Base-by-base conservation (phyloP, 305 asterid genomes). In the Fraxinus albicans region DNA sequence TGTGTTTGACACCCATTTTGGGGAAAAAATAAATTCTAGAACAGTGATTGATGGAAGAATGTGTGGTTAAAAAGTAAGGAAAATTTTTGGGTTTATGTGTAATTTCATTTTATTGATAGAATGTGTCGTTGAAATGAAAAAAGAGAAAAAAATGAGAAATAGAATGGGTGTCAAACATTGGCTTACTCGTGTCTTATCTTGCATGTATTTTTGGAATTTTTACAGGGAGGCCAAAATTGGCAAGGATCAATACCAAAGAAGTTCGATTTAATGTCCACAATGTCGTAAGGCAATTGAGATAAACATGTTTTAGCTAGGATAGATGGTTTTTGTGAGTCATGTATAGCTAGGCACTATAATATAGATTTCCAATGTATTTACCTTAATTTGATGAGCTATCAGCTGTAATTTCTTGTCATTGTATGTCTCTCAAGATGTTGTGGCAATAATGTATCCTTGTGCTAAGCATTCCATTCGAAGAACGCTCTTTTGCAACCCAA, bases 151-250 rank as follows among this genome's bases (percentile, higher is more conserved):
- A 33, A 33, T 33, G 36, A 33, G 6, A 33, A 33, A 33, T 33
- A 33, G 36, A 33, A 33, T 33, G 36, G 36, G 36, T 33, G 6
- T 33, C 36, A 33, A 33, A 33, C 36, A 33, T 3, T 3, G 36
- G 36, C 36, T 33, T 67, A 27, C 74, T 25, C 7, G 4, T 27
- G 74, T 67, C n/a, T 70, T 33, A 69, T 55, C 74, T 70, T 53
- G 50, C 50, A 77, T 79, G 35, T 13, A 38, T 40, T 19, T 80
- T 47, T 25, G 34, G 82, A 27, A 65, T 72, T 34, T 33, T 85
- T 53, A 55, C 90, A 90, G 93, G 92, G 87, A 73, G 85, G 86
- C 76, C 86, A 85, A 80, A 82, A 81, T 44, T 90, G 89, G 89
- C 89, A 80, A 44, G 93, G 86, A 74, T 73, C 82, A 67, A 78